A percentile compares a stretch with the other conserved stretches of the same genome.
phyloP scores from a whole-genome alignment of 371 early-diverging fungal species.

The Lichtheimia ornata region DNA sequence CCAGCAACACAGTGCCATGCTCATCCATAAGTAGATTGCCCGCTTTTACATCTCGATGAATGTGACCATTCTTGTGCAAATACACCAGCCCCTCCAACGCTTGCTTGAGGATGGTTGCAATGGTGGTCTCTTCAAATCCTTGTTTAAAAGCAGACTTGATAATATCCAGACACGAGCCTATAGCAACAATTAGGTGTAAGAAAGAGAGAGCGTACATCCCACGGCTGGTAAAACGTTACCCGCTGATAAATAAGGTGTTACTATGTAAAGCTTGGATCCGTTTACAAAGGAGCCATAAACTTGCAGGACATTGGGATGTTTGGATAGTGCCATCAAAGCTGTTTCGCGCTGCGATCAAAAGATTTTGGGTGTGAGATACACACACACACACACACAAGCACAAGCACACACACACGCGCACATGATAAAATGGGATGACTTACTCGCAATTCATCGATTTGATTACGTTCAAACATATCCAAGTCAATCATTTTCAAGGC shows the following conservation, averaged over 20 bases:
- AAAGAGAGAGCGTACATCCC: not conserved
- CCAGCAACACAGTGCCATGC: conserved; percentile 81
- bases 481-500: conserved; percentile 90
- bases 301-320: conserved; percentile 82
- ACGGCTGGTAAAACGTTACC: conserved; percentile 39
- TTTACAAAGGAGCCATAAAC: conserved; percentile 85
- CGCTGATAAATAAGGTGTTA: conserved; percentile 79
- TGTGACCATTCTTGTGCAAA: conserved; percentile 85
- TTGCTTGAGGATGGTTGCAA: conserved; percentile 87
- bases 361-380: not conserved
- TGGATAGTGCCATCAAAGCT: conserved; percentile 84
- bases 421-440: not conserved
- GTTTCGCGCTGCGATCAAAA: conserved; percentile 67
- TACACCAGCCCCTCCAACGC: conserved; percentile 84
- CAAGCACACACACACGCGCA: not conserved
- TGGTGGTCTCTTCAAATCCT: conserved; percentile 81
- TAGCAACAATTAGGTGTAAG: conserved; percentile 6
- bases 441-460: conserved; percentile 37
- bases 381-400: not conserved
- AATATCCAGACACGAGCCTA: conserved; percentile 81
- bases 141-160: conserved; percentile 83
- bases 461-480: conserved; percentile 92
- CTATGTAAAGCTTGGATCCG: conserved; percentile 79
- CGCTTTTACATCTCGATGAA: conserved; percentile 93
- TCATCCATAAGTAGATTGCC: conserved; percentile 87